These are phyloP conservation scores for Globisporangium echinulatum DNA, from an alignment of 352 stramenopile species.

Conservation along the genomic window DNA sequence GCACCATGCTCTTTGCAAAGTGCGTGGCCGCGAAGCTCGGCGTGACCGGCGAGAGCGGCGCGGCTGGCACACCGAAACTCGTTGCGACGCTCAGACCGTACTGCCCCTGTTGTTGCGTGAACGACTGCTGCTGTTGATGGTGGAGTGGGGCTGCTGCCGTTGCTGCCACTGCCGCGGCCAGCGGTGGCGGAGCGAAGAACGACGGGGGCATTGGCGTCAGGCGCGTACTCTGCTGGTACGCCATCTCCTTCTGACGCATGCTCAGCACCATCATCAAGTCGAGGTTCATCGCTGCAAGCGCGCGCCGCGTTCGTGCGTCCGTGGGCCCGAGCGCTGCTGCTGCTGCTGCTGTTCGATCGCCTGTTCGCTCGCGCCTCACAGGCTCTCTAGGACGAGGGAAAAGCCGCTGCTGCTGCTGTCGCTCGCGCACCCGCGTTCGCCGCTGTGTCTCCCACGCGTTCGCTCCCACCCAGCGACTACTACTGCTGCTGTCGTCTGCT, in stretches of 20 bases:
- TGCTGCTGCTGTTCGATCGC: background rate
- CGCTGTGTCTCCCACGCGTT: background rate
- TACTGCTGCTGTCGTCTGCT: background rate
- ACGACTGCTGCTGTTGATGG: slow-evolving; percentile 1
- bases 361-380: background rate
- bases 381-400: background rate
- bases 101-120: background rate
- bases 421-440: background rate
- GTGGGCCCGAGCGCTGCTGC: background rate
- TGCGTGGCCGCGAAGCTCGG: slow-evolving; percentile 3
- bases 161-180: background rate
- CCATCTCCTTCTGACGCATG: slow-evolving; percentile 81
- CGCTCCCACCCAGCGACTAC: background rate
- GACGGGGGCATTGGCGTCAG: slow-evolving; percentile 15
- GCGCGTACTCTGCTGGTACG: slow-evolving; percentile 58
- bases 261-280: slow-evolving; percentile 72
- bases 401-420: too few species aligned
- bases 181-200: slow-evolving; percentile 9
- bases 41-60: slow-evolving; percentile 24
- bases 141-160: slow-evolving; percentile 2
- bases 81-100: slow-evolving; percentile 9
- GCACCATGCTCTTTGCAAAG: slow-evolving; percentile 7
- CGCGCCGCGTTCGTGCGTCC: background rate
- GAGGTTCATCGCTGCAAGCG: slow-evolving; percentile 22
- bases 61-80: slow-evolving; percentile 1